A percentile compares a stretch with the other conserved stretches of the same genome.
These are phyloP conservation scores for Flaveria brownii DNA, from an alignment of 129 eudicot genomes.

Conservation along the genomic window DNA sequence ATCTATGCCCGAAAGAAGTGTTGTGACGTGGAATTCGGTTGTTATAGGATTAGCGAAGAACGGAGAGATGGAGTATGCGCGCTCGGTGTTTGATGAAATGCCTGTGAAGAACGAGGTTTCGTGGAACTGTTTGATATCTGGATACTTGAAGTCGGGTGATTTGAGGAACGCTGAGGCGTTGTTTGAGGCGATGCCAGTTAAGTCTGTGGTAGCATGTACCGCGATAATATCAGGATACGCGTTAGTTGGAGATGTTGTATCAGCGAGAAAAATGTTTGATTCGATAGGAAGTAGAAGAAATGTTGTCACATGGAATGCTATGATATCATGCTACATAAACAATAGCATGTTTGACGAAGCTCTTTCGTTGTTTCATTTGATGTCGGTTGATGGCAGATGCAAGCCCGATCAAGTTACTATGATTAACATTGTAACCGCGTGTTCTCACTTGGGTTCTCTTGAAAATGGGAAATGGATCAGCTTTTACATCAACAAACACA, in stretches of 20 bases:
- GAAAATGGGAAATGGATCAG: slow-evolving; percentile 71
- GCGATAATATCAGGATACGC: slow-evolving; percentile 60
- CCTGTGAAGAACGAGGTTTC: slow-evolving; percentile 61
- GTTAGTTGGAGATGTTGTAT: slow-evolving; percentile 40
- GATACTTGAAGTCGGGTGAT: slow-evolving; percentile 54
- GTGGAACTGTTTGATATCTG: slow-evolving; percentile 61
- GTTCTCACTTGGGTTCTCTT: slow-evolving; percentile 56
- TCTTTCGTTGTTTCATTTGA: slow-evolving; percentile 45
- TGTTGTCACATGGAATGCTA: slow-evolving; percentile 72
- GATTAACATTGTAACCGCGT: slow-evolving; percentile 50
- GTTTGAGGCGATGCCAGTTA: slow-evolving; percentile 54
- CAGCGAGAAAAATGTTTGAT: slow-evolving; percentile 56
- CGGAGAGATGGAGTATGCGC: slow-evolving; percentile 50
- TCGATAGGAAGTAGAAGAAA: slow-evolving; percentile 46
- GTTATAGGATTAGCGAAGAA: slow-evolving; percentile 47
- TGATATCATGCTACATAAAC: slow-evolving; percentile 60
- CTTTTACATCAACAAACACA: slow-evolving; percentile 48
- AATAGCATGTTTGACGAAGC: slow-evolving; percentile 49
- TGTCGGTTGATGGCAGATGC: slow-evolving; percentile 55
- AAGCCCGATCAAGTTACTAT: slow-evolving; percentile 52
- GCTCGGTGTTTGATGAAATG: slow-evolving; percentile 48
- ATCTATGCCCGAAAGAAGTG: slow-evolving; percentile 50
- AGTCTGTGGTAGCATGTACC: slow-evolving; percentile 54
- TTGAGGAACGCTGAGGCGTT: slow-evolving; percentile 41
- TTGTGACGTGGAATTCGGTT: slow-evolving; percentile 63